A percentile compares a stretch with the other conserved stretches of the same genome.
phyloP scores from a whole-genome alignment of 257 asterid genomes.

The Apocynum venetum region DNA sequence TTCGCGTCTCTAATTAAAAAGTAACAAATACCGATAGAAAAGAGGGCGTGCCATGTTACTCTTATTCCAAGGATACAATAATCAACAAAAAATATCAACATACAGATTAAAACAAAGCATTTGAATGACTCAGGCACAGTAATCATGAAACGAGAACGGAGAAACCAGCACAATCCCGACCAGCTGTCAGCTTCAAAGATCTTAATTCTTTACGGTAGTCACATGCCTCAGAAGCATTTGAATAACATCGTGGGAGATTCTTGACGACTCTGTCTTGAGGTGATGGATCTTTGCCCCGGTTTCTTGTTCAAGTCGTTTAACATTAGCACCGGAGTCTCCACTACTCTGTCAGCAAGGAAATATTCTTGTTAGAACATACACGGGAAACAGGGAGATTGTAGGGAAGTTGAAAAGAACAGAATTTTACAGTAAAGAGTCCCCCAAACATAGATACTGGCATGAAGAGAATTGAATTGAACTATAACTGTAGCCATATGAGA shows the following conservation, averaged over 20 bases:
- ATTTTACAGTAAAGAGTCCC: not conserved
- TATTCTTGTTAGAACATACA: not conserved
- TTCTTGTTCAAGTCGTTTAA: conserved; percentile 85
- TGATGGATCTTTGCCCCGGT: conserved; percentile 62
- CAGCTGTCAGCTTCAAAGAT: conserved; percentile 7
- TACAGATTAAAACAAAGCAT: conserved; percentile 20
- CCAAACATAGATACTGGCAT: not conserved
- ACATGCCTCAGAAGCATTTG: conserved; percentile 88
- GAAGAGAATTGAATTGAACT: not conserved
- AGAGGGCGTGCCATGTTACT: not conserved
- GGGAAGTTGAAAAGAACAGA: not conserved
- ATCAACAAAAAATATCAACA: conserved; percentile 21
- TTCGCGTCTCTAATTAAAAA: not conserved
- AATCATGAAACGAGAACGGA: conserved; percentile 6
- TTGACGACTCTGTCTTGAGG: conserved; percentile 61
- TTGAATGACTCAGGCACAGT: conserved; percentile 2
- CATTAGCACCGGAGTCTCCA: conserved; percentile 72
- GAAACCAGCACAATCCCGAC: not conserved
- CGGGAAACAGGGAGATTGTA: not conserved
- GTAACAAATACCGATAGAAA: conserved; percentile 6
- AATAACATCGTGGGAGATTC: conserved; percentile 68
- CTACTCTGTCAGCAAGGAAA: conserved; percentile 21
- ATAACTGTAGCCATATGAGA: not conserved
- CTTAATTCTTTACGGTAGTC: conserved; percentile 68
- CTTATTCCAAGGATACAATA: conserved; percentile 10